Evolutionary conservation across 371 early-diverging fungal genomes (phyloP).

Genomic region (Zychaea mexicana): DNA sequence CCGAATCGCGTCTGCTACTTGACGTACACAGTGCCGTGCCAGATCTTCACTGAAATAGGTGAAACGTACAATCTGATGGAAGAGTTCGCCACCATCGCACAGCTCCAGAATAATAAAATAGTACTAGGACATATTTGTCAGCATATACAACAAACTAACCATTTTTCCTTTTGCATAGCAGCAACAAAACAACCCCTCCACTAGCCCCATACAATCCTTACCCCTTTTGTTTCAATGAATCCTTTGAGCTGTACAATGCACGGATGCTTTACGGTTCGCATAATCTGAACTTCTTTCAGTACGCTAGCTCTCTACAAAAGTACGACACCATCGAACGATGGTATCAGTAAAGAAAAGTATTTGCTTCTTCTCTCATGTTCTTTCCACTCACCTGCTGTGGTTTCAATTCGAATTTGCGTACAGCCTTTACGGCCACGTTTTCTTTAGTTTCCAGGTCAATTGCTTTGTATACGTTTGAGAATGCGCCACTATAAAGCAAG

Average conservation of each 20-base stretch:
- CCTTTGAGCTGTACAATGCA: constrained; percentile 77
- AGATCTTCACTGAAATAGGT: constrained; percentile 81
- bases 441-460: constrained; percentile 50
- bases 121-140: constrained; percentile 15
- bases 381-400: constrained; percentile 18
- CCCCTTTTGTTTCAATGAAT: constrained; percentile 67
- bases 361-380: not conserved
- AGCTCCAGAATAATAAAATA: constrained; percentile 81
- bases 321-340: too few species aligned
- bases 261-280: constrained; percentile 77
- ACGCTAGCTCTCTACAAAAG: constrained; percentile 68
- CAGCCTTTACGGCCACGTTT: constrained; percentile 77
- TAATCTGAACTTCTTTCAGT: constrained; percentile 86
- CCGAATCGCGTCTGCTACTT: constrained; percentile 86
- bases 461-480: constrained; percentile 77
- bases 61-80: constrained; percentile 79
- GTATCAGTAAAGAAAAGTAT: not conserved
- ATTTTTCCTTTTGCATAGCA: not conserved
- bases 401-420: constrained; percentile 54
- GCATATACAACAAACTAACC: not conserved
- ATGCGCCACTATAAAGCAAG: constrained; percentile 64
- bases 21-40: constrained; percentile 81
- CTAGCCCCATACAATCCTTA: constrained; percentile 24
- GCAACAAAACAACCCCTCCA: not conserved
- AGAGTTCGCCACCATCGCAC: constrained; percentile 87